Evolutionary conservation across 192 early-diverging fungal species (phyloP), one percentile per base, ranked within the genome.

Genomic region (Mortierella hygrophila): DNA sequence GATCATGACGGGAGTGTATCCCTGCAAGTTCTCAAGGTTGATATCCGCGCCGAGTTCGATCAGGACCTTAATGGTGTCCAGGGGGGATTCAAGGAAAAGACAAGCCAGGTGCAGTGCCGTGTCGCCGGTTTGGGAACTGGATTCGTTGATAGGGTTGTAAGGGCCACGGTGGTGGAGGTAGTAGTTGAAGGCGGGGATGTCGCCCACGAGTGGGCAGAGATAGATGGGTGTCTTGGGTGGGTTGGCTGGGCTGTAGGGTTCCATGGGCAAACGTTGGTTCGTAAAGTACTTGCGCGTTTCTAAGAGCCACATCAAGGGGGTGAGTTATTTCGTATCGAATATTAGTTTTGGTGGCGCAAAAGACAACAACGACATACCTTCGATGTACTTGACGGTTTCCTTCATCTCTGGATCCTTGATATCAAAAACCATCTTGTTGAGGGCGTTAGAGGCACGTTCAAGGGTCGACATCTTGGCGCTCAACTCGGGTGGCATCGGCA

Each of bases 31-130:
- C 57, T 86, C 84, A 44, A 80, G 84, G 54, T 86, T 86, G 54
- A 86, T 86, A 21, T 86, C 84, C 6, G 84, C 84, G 3, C 84
- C 84, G 35, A 86, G 79, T 40, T 86, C 84, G 26, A 86, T 75
- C 20, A 86, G 71, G 32, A 86, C 79, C 65, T 86, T 86, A 79
- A 86, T 86, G 41, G 79, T 86, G 46, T 86, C 84, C 75, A 86
- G 9, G 5, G 84, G 84, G 0, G 78, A 80, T 35, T 86, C 84
- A 10, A 86, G 70, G 54, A 86, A 81, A 23, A 86, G 69, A 38
- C 84, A 86, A 8, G 84, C 84, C 15, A 81, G 35, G 21, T 86
- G 84, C 15, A 86, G 23, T 1, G 84, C 84, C 18, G 84, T 86
- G 21, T 81, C 78, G 13, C 84, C 84, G 0, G 84, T 78, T 63